Conservation (phyloP, 495 filamentous ascomycete genomes). For the Aspergillus biplanus region DNA sequence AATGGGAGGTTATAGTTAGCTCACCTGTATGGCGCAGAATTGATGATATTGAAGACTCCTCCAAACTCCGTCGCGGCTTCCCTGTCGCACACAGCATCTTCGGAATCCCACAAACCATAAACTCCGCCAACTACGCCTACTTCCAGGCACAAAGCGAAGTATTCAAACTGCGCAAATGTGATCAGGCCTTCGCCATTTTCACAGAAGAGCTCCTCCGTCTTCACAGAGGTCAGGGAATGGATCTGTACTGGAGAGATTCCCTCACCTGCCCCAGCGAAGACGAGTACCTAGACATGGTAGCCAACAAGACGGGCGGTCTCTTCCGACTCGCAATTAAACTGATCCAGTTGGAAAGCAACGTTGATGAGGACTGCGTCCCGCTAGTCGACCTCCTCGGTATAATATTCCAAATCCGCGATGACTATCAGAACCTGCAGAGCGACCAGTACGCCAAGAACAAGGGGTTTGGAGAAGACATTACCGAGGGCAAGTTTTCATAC, state of each 20-base stretch:
- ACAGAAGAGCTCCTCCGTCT: conserved; percentile 82
- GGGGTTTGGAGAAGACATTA: conserved; percentile 86
- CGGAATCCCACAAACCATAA: conserved; percentile 89
- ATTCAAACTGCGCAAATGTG: conserved; percentile 62
- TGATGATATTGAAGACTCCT: conserved; percentile 84
- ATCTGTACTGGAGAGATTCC: conserved; percentile 88
- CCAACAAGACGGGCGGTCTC: conserved; percentile 89
- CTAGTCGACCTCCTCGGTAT: conserved; percentile 81
- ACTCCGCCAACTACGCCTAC: conserved; percentile 90
- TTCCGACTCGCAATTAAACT: conserved; percentile 89
- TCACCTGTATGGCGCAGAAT: conserved; percentile 45
- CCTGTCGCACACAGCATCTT: conserved; percentile 89
- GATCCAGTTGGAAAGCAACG: conserved; percentile 59
- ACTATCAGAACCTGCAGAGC: conserved; percentile 76
- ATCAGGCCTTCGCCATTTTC: conserved; percentile 63
- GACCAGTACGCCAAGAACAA: conserved; percentile 74
- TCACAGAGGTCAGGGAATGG: conserved; percentile 89
- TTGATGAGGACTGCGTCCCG: conserved; percentile 61
- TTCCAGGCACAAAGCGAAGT: conserved; percentile 75
- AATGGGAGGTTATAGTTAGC: neutral
- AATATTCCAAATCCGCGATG: conserved; percentile 88
- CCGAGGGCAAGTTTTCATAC: conserved; percentile 93
- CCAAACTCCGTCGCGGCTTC: conserved; percentile 73
- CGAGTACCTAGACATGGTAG: conserved; percentile 92
- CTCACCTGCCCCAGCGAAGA: conserved; percentile 82